Evolutionary conservation across 192 early-diverging fungal genomes (phyloP).

Genomic region (Umbelopsis vinacea): DNA sequence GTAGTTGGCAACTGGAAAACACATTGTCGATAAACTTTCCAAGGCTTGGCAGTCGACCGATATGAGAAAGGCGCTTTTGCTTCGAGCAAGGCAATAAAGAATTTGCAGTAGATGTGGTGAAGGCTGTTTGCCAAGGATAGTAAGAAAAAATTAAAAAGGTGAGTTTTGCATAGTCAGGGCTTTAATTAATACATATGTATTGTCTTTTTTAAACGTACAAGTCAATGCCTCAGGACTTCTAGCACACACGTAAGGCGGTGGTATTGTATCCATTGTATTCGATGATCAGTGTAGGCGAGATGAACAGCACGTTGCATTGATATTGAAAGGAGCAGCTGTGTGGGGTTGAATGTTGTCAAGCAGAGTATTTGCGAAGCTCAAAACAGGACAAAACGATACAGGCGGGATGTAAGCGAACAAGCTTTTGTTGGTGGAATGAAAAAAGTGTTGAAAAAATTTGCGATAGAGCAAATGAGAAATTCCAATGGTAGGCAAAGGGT

Average conservation of each 20-base stretch:
- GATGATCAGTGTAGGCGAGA: neutral
- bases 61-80: slow-evolving; percentile 2
- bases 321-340: neutral
- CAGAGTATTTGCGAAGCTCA: neutral
- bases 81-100: slow-evolving; percentile 13
- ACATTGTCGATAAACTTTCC: slow-evolving; percentile 14
- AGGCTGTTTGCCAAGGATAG: neutral
- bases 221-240: slow-evolving; percentile 22
- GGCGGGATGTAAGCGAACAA: neutral
- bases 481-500: neutral
- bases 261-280: slow-evolving; percentile 22
- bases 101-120: slow-evolving; percentile 8
- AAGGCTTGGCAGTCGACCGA: neutral
- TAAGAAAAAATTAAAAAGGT: neutral
- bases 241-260: slow-evolving; percentile 11
- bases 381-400: neutral
- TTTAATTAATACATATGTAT: too few relatives aligned
- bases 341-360: neutral
- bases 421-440: neutral
- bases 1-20: slow-evolving; percentile 19
- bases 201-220: neutral
- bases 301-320: slow-evolving; percentile 4
- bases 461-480: neutral
- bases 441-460: neutral
- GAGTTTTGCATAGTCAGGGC: too few relatives aligned